Evolutionary conservation across 805 yeast genomes (phyloP), one percentile per base, ranked within the genome.

Genomic region (Torulaspora gathmanii): DNA sequence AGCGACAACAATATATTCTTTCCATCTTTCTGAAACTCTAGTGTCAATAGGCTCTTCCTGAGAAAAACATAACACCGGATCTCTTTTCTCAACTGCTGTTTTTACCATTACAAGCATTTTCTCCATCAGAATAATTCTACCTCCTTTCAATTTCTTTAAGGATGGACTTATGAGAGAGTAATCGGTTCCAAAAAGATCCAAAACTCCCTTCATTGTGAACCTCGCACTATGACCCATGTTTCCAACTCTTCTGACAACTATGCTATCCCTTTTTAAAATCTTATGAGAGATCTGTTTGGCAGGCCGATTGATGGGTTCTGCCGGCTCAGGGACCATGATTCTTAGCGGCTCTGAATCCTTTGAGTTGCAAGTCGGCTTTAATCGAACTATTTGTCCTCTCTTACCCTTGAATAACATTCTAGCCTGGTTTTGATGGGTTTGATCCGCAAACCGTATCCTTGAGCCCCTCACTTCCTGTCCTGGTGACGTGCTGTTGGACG

Each of bases 1-100:
- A 1, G 83, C 81, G 1, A 85, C 87, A 2, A 85, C 83, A 22
- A 79, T 68, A 58, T 80, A 86, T 59, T 90, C 96, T 49, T 74
- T 78, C 93, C 96, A 88, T 38, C 88, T 67, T 46, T 86, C 90
- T 8, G 72, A 49, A 1, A 85, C 73, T 42, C 83, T 65, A 0
- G 86, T 71, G 33, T 78, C 78, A 20, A 71, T 69, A 1, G 73
- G 67, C 45, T 78, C 80, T 8, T 64, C 58, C 48, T 81, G 87
- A 11, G 73, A 70, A 47, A 75, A 72, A 10, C 63, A 51, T 1
- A 56, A 49, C 4, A 70, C 62, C 10, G 71, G 58, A 26, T 56
- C 57, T 10, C 51, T 58, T 23, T 51, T 52, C 5, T 59, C 56
- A 5, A 52, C 34, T 1, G 71, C 57, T 6, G 57, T 47, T 56